Evolutionary conservation across 768 basidiomycete genomes (phyloP).

Genomic region (Mycena vulgaris): DNA sequence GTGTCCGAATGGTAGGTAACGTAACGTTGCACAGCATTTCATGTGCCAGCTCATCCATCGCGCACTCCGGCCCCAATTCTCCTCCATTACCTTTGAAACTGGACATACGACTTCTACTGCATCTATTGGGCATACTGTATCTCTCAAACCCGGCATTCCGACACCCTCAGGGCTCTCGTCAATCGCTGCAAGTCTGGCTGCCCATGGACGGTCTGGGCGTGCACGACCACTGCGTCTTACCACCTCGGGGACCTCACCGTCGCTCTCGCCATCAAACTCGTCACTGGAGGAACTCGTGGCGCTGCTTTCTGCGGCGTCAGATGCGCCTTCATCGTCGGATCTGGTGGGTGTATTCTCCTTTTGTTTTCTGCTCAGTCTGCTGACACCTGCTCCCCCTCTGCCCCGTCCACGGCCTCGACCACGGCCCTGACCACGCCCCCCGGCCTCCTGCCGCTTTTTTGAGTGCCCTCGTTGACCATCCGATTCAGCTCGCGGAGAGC

Average conservation of each 20-base stretch:
- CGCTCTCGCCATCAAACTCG: no score
- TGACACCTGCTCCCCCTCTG: neutral
- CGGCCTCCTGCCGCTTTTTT: conserved; percentile 4
- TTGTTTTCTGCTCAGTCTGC: neutral
- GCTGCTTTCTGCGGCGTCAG: neutral
- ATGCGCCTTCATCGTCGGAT: neutral
- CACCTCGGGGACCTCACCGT: neutral
- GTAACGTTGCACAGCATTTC: neutral
- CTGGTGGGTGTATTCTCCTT: neutral
- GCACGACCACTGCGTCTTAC: neutral
- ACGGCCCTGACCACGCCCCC: no score
- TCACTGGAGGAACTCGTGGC: neutral
- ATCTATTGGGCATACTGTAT: neutral
- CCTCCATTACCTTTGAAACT: neutral
- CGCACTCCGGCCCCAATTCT: neutral
- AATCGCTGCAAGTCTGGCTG: neutral
- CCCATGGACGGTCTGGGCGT: neutral
- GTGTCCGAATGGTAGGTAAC: neutral
- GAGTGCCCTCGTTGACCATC: neutral
- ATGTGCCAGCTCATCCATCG: neutral
- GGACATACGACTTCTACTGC: neutral
- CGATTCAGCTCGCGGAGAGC: neutral
- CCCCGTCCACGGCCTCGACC: neutral
- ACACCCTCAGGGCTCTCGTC: neutral
- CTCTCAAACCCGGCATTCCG: neutral